A percentile compares a stretch with the other conserved stretches of the same genome.
phyloP scores from a whole-genome alignment of 2,329 filamentous ascomycete species.

The Orbilia blumenaviensis region DNA sequence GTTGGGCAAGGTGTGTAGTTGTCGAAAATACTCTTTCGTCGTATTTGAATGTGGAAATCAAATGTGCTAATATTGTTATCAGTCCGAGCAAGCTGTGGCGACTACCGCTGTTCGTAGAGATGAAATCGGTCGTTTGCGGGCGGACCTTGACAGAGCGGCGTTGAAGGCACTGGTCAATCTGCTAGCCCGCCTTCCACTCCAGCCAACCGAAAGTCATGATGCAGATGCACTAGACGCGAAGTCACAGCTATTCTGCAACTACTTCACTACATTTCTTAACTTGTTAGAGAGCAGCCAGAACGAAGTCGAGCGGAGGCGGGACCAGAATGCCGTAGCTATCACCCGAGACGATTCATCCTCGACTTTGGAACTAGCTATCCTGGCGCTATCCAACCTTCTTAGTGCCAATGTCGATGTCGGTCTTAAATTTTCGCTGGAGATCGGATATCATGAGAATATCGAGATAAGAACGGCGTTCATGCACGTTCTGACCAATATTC shows the following conservation, averaged over 20 bases:
- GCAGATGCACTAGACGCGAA: constrained; percentile 74
- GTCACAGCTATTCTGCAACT: constrained; percentile 75
- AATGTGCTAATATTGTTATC: background rate
- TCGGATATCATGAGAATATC: constrained; percentile 75
- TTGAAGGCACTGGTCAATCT: constrained; percentile 72
- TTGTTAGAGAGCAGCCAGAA: constrained; percentile 63
- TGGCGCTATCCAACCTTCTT: constrained; percentile 73
- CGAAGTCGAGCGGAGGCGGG: constrained; percentile 55
- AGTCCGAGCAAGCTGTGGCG: constrained; percentile 42
- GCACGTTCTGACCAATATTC: constrained; percentile 74
- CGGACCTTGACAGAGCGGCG: constrained; percentile 73
- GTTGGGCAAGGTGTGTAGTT: constrained; percentile 60
- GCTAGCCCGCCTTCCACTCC: constrained; percentile 73
- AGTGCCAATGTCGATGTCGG: constrained; percentile 78
- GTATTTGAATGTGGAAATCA: background rate
- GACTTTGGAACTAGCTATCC: constrained; percentile 72
- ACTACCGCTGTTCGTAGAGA: constrained; percentile 64
- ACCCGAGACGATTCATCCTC: constrained; percentile 67
- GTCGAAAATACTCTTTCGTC: background rate
- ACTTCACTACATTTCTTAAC: constrained; percentile 75
- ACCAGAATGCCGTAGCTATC: constrained; percentile 58
- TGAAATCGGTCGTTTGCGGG: constrained; percentile 69
- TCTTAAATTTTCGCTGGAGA: constrained; percentile 74
- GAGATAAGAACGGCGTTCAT: constrained; percentile 76
- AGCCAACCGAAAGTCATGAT: constrained; percentile 72